Evolutionary conservation across 177 flowering plant species (phyloP), one percentile per base, ranked within the genome.

Genomic region (Vitis hybrid): DNA sequence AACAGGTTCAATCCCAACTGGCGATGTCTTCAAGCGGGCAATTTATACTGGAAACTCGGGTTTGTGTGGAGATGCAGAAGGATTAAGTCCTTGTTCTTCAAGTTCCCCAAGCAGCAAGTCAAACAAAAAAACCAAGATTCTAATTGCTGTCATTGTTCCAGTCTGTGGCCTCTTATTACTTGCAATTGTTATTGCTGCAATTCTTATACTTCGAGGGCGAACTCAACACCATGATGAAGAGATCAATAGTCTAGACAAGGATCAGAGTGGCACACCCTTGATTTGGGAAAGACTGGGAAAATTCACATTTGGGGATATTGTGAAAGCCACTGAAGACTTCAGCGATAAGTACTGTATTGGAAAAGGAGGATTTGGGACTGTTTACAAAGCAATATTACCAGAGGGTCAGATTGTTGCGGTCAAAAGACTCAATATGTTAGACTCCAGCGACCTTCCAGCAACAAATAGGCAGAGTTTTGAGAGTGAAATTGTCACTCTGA

Each of bases 281-380:
- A 78, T 86, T 60, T 87, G 91, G 91, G 88, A 70, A 75, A 82
- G 77, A 71, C 82, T 81, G 68, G 84, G 83, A 21, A 87, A 73
- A 61, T 78, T 85, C 64, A 81, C 85, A 16, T 85, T 81, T 67
- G 73, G 80, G 9, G 93, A 87, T 11, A 80, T 89, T 59, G 78
- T 68, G 1, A 78, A 75, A 76, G 87, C 85, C 61, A 89, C 89
- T 2, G 83, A 85, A 35, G 74, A 84, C 67, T 87, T 89, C 75
- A 60, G 52, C 54, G 87, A 87, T 4, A 75, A 70, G 60, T 81
- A 80, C 76, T 83, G 87, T 76, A 82, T 89, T 60, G 93, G 93
- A 15, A 81, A 61, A 76, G 93, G 91, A 68, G 89, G 91, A 15
- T 87, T 80, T 66, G 93, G 93, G 63, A 82, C 62, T 21, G 91